Percentiles rank a stretch among this genome's conserved stretches.
Evolutionary conservation across 345 rosid genomes (phyloP).

Genomic region (Dovyalis caffra): DNA sequence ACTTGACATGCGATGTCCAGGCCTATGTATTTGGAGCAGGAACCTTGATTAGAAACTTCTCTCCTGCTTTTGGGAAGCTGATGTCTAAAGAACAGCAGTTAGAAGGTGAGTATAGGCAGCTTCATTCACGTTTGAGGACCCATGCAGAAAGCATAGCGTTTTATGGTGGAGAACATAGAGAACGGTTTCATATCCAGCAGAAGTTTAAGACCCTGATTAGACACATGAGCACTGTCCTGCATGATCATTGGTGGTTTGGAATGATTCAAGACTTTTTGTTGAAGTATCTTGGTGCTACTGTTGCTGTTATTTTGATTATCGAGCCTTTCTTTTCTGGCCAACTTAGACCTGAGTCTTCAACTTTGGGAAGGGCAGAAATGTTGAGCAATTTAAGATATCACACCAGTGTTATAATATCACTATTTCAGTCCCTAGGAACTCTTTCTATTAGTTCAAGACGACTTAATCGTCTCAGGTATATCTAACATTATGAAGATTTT

Average conservation of each 20-base stretch:
- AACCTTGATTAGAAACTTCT: slow-evolving; percentile 73
- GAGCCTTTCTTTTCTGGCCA: slow-evolving; percentile 95
- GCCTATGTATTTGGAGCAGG: slow-evolving; percentile 94
- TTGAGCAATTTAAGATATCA: slow-evolving; percentile 98
- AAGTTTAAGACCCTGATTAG: slow-evolving; percentile 72
- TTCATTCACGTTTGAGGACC: slow-evolving; percentile 96
- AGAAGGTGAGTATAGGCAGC: slow-evolving; percentile 95
- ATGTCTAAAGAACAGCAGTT: slow-evolving; percentile 94
- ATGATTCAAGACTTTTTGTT: slow-evolving; percentile 97
- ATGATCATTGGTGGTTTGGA: slow-evolving; percentile 99
- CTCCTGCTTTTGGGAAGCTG: slow-evolving; percentile 93
- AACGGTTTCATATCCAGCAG: slow-evolving; percentile 82
- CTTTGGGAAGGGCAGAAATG: slow-evolving; percentile 95
- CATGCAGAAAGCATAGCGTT: slow-evolving; percentile 99
- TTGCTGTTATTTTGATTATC: slow-evolving; percentile 86
- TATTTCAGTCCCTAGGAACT: slow-evolving; percentile 90
- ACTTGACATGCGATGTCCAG: slow-evolving; percentile 38
- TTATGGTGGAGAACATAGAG: slow-evolving; percentile 92
- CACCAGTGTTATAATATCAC: slow-evolving; percentile 87
- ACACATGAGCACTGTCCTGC: slow-evolving; percentile 79
- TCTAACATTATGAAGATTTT: not conserved
- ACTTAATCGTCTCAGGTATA: slow-evolving; percentile 92
- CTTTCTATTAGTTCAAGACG: slow-evolving; percentile 91
- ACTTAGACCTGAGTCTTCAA: slow-evolving; percentile 87
- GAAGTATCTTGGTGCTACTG: slow-evolving; percentile 96